Evolutionary conservation across 2,329 filamentous ascomycete genomes (phyloP).

Genomic region (Fusarium siculi): DNA sequence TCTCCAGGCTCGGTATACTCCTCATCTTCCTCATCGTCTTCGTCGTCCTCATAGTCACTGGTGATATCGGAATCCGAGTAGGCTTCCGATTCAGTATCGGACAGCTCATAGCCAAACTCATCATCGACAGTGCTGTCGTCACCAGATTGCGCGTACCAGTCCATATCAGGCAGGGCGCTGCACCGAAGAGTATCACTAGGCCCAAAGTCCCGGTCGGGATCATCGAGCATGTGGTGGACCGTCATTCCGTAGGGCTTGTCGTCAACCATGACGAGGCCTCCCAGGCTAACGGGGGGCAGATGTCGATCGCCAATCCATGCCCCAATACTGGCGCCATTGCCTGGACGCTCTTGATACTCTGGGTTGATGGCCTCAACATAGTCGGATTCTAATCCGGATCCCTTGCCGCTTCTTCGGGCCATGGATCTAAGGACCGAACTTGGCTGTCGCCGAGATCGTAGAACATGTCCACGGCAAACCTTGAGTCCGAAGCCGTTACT

Average conservation of each 20-base stretch:
- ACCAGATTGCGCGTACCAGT: slow-evolving; percentile 57
- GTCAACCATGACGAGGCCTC: slow-evolving; percentile 87
- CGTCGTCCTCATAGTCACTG: slow-evolving; percentile 62
- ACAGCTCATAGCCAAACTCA: slow-evolving; percentile 70
- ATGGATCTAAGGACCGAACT: slow-evolving; percentile 47
- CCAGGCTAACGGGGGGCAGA: slow-evolving; percentile 89
- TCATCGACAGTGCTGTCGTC: slow-evolving; percentile 60
- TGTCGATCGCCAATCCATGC: slow-evolving; percentile 88
- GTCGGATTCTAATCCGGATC: slow-evolving; percentile 51
- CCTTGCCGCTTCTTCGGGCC: slow-evolving; percentile 46
- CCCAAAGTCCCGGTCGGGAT: slow-evolving; percentile 61
- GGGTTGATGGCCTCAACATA: slow-evolving; percentile 69
- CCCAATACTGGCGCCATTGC: slow-evolving; percentile 91
- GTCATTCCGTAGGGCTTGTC: slow-evolving; percentile 91
- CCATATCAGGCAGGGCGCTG: slow-evolving; percentile 53
- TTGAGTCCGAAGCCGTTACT: slow-evolving; percentile 72
- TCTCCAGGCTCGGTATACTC: slow-evolving; percentile 75
- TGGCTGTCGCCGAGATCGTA: slow-evolving; percentile 65
- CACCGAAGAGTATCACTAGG: slow-evolving; percentile 47
- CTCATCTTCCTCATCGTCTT: slow-evolving; percentile 65
- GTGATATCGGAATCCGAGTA: slow-evolving; percentile 63
- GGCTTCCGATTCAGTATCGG: slow-evolving; percentile 68
- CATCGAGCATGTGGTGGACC: slow-evolving; percentile 95
- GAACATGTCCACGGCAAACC: slow-evolving; percentile 75
- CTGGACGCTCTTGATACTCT: slow-evolving; percentile 80